Evolutionary conservation across 2,329 filamentous ascomycete genomes (phyloP).

Genomic region (Paradendryphiella salina): DNA sequence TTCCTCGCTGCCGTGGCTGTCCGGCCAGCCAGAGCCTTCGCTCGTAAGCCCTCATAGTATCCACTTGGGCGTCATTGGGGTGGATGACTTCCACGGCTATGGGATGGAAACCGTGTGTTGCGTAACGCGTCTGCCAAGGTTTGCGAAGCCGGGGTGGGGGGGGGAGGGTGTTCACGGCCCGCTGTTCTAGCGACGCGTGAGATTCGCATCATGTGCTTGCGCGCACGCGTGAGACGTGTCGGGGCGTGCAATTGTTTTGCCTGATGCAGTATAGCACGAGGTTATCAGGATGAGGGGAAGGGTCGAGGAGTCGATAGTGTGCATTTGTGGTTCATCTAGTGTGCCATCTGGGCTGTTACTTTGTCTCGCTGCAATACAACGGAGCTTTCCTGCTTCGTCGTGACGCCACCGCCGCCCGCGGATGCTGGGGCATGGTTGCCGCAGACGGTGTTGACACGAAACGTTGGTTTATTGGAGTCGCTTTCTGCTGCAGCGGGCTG

Average conservation of each 20-base stretch:
- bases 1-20: conserved; percentile 1
- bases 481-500: too few species aligned
- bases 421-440: not conserved
- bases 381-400: not conserved
- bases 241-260: conserved; percentile 7
- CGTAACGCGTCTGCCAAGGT: conserved; percentile 12
- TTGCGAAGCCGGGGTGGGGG: not conserved
- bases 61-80: conserved; percentile 3
- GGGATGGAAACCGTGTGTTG: conserved; percentile 10
- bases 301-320: not conserved
- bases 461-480: too few species aligned
- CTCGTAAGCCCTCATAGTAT: conserved; percentile 1
- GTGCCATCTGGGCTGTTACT: conserved; percentile 5
- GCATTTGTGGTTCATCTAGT: conserved; percentile 5
- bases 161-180: not conserved
- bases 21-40: conserved; percentile 1
- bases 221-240: conserved; percentile 32
- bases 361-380: not conserved
- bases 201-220: conserved; percentile 19
- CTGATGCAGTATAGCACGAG: conserved; percentile 6
- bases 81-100: not conserved
- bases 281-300: not conserved
- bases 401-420: not conserved
- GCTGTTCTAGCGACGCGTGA: conserved; percentile 22
- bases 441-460: too few species aligned